A percentile compares a stretch with the other conserved stretches of the same genome.
phyloP scores from a whole-genome alignment of 371 early-diverging fungal genomes.

The Mucor indicus region DNA sequence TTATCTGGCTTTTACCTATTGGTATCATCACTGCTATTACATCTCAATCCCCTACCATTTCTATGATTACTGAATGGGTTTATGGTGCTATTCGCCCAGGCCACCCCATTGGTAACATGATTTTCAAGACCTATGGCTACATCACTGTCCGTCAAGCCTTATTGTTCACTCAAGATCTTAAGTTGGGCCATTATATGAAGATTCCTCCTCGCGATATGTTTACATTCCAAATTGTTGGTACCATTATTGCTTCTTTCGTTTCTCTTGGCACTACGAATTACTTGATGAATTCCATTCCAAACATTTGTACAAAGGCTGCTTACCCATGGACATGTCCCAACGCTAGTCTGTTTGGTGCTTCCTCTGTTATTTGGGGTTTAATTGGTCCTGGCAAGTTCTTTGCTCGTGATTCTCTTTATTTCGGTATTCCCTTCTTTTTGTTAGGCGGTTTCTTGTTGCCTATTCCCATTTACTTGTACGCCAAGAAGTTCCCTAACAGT shows the following conservation, averaged over 20 bases:
- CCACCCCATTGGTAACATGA: constrained; percentile 55
- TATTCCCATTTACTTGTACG: constrained; percentile 43
- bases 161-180: constrained; percentile 57
- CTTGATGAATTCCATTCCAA: constrained; percentile 49
- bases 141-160: constrained; percentile 57
- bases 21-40: constrained; percentile 54
- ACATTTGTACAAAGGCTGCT: constrained; percentile 50
- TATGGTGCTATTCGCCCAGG: constrained; percentile 55
- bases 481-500: constrained; percentile 31
- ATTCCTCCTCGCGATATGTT: constrained; percentile 69
- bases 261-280: constrained; percentile 58
- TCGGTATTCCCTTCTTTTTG: constrained; percentile 35
- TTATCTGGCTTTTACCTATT: constrained; percentile 68
- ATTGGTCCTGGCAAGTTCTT: constrained; percentile 65
- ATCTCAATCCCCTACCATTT: constrained; percentile 39
- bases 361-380: constrained; percentile 58
- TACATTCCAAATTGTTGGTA: constrained; percentile 56
- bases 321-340: constrained; percentile 54
- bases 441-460: constrained; percentile 46
- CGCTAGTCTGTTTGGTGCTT: constrained; percentile 39
- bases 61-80: constrained; percentile 45
- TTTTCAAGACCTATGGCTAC: constrained; percentile 60
- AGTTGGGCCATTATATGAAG: constrained; percentile 62
- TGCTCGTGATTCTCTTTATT: constrained; percentile 47
- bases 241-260: constrained; percentile 55